Percentiles rank a stretch among this genome's conserved stretches.
These are phyloP conservation scores for Yamadazyma phyllophila DNA, from an alignment of 805 yeast species.

Conservation along the genomic window DNA sequence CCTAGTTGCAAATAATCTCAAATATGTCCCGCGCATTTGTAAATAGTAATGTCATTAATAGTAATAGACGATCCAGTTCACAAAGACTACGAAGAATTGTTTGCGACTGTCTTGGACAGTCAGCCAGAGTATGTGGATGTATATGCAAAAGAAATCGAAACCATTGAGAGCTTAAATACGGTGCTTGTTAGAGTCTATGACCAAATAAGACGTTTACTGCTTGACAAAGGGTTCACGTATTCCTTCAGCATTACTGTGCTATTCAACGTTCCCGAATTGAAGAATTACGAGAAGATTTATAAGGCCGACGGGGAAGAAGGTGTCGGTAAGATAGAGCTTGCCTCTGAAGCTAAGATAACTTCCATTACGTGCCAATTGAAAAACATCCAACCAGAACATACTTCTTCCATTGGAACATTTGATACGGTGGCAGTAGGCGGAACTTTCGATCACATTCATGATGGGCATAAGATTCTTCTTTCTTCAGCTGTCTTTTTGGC, in stretches of 20 bases:
- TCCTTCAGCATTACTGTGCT: constrained; percentile 29
- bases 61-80: constrained; percentile 10
- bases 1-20: too few species aligned
- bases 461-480: constrained; percentile 86
- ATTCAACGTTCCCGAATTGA: constrained; percentile 18
- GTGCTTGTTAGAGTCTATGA: constrained; percentile 30
- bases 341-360: too few species aligned
- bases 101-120: constrained; percentile 1
- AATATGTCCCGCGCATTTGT: too few species aligned
- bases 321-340: too few species aligned
- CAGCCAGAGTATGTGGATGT: constrained; percentile 21
- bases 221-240: constrained; percentile 20
- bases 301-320: too few species aligned
- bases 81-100: constrained; percentile 10
- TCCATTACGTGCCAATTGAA: too few species aligned
- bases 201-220: constrained; percentile 21
- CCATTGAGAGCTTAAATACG: constrained; percentile 24
- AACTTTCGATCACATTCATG: constrained; percentile 94
- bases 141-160: constrained; percentile 20
- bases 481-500: constrained; percentile 70
- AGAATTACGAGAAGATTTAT: not conserved
- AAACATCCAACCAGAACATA: too few species aligned
- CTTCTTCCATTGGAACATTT: not conserved
- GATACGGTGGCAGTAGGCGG: constrained; percentile 76
- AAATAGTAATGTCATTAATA: constrained; percentile 7